phyloP scores from a whole-genome alignment of 2,329 filamentous ascomycete genomes.

The Alternaria triticimaculans region DNA sequence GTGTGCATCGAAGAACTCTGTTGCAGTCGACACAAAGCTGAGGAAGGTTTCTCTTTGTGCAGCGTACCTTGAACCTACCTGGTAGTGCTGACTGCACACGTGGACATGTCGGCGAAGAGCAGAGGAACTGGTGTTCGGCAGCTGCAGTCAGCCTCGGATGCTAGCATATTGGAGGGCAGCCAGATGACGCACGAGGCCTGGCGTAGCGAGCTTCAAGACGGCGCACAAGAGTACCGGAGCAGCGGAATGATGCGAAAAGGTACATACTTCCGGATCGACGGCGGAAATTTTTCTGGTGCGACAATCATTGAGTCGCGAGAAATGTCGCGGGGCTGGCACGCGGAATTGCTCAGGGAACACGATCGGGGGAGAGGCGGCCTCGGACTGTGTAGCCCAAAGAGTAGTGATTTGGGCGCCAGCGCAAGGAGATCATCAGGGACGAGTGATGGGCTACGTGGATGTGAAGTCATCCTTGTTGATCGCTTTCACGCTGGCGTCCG shows the following conservation, averaged over 20 bases:
- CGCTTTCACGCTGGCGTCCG: conserved; percentile 22
- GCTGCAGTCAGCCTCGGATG: conserved; percentile 7
- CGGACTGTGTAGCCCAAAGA: conserved; percentile 10
- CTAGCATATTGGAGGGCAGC: conserved; percentile 9
- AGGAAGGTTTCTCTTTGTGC: neutral
- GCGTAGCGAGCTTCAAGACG: conserved; percentile 13
- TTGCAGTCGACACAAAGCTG: neutral
- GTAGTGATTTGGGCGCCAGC: conserved; percentile 19
- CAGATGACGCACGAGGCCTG: conserved; percentile 2
- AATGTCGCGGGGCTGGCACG: conserved; percentile 11
- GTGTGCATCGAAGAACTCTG: conserved; percentile 1
- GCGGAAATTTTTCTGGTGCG: conserved; percentile 21
- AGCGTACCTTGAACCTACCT: neutral
- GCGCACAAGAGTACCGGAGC: conserved; percentile 23
- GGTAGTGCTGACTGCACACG: neutral
- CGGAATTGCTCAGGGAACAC: conserved; percentile 8
- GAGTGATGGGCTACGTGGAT: conserved; percentile 11
- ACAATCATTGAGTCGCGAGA: conserved; percentile 25
- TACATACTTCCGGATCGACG: conserved; percentile 20
- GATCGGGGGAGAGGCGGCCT: conserved; percentile 1
- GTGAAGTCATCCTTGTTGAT: conserved; percentile 31
- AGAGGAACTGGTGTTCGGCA: conserved; percentile 2
- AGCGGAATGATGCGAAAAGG: conserved; percentile 19
- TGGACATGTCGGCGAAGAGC: neutral
- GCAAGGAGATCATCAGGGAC: conserved; percentile 28